Evolutionary conservation across 257 asterid genomes (phyloP), one percentile per base, ranked within the genome.

Genomic region (Scutellaria galericulata): DNA sequence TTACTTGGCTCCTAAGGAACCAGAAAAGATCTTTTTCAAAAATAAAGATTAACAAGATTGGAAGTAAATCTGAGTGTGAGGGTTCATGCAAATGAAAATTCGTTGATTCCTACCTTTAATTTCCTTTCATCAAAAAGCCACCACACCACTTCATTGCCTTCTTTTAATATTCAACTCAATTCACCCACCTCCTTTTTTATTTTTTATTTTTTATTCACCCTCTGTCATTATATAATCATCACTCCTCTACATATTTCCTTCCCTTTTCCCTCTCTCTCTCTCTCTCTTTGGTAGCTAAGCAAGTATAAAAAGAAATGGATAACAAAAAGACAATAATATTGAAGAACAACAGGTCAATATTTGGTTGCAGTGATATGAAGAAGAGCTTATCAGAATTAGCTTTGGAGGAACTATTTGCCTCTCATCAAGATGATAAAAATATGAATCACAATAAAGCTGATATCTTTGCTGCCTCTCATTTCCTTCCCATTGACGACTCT

Each of bases 361-460:
- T 61, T 52, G 80, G 62, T 15, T 52, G 45, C 58, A 22, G 60
- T n/a, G 71, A 75, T 31, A 78, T 87, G 90, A 85, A 85, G 72
- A 78, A 79, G 18, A 87, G 93, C 73, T 71, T 76, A 74, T 83
- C 90, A 11, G 81, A 76, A 55, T 42, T 87, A 75, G 83, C 79
- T 6, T 71, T 83, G 9, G 82, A 83, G 22, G 89, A 85, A 59
- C 55, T 81, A 6, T 75, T 85, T 53, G 66, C 73, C 45, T 63
- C 74, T 50, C 66, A 58, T 42, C 6, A 74, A 1, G 66, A 71
- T 44, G 76, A 72, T 39, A 60, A 37, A 44, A 52, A 39, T 13
- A 41, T 1, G 27, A 60, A 73, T 60, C 75, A 78, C 31, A 82
- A 75, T 4, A 31, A 10, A 69, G 48, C 5, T n/a, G 67, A 42